A percentile compares a stretch with the other conserved stretches of the same genome.
Evolutionary conservation across 495 filamentous ascomycete genomes (phyloP).

Genomic region (Penicillium manginii): DNA sequence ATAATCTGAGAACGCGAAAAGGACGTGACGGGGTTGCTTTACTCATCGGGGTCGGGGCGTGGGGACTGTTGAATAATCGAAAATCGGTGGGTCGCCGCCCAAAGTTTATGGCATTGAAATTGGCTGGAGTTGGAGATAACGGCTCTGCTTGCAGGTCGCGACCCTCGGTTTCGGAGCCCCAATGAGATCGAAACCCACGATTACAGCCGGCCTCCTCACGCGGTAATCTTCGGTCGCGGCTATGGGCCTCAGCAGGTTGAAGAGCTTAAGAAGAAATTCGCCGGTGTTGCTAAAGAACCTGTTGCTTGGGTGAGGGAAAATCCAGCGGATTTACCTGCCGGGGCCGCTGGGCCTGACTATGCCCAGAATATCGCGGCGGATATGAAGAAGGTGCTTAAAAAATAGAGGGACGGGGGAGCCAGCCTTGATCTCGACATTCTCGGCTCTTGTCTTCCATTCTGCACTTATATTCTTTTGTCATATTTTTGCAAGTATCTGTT

Average conservation of each 20-base stretch:
- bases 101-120: no score
- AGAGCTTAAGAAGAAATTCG: slow-evolving; percentile 20
- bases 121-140: no score
- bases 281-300: slow-evolving; percentile 8
- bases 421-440: no score
- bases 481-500: no score
- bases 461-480: no score
- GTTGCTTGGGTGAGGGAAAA: slow-evolving; percentile 27
- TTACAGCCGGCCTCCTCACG: slow-evolving; percentile 31
- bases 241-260: slow-evolving; percentile 14
- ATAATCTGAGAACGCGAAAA: neutral
- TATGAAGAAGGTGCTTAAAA: slow-evolving; percentile 24
- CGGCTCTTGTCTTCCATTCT: no score
- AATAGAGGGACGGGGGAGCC: slow-evolving; percentile 29
- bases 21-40: neutral
- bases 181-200: slow-evolving; percentile 35
- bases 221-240: slow-evolving; percentile 38
- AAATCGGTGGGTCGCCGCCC: slow-evolving; percentile 6
- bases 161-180: slow-evolving; percentile 21
- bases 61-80: slow-evolving; percentile 28
- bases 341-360: slow-evolving; percentile 22
- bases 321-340: slow-evolving; percentile 20
- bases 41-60: no score
- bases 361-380: slow-evolving; percentile 15
- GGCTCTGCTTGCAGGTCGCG: slow-evolving; percentile 29